These are phyloP conservation scores for Suillus placidus DNA, from an alignment of 768 basidiomycete genomes.

Conservation along the genomic window DNA sequence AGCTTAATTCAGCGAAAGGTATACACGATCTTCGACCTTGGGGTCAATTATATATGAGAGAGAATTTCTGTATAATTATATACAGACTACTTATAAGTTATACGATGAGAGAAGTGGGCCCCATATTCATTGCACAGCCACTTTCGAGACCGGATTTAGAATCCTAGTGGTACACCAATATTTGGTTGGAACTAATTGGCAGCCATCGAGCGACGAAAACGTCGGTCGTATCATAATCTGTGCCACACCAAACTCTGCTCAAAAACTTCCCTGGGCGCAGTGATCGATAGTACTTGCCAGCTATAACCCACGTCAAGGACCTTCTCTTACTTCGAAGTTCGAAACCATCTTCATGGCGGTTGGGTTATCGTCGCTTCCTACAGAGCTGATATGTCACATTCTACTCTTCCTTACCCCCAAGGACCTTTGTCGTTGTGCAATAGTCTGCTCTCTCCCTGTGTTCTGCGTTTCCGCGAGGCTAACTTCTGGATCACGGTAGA, in stretches of 20 bases:
- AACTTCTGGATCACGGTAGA: not conserved
- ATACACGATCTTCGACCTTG: not conserved
- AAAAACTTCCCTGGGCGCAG: not conserved
- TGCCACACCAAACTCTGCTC: no score
- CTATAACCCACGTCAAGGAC: not conserved
- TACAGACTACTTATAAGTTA: no score
- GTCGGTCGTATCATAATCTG: no score
- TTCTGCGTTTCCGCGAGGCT: not conserved
- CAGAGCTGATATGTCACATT: not conserved
- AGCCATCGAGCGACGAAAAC: no score
- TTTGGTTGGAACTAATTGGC: no score
- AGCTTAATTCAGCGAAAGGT: not conserved
- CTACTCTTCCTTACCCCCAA: not conserved
- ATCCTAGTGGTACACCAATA: no score
- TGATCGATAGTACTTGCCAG: not conserved
- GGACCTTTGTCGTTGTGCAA: not conserved
- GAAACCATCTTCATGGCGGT: not conserved
- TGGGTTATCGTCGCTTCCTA: not conserved
- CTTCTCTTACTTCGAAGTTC: not conserved
- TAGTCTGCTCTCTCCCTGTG: not conserved
- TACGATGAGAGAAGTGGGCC: no score
- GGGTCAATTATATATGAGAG: not conserved
- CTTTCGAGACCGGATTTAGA: not conserved
- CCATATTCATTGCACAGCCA: not conserved
- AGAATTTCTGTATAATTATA: no score